Evolutionary conservation across 2,329 filamentous ascomycete species (phyloP), one percentile per base, ranked within the genome.

Genomic region (Parasarocladium wereldwijsianum): DNA sequence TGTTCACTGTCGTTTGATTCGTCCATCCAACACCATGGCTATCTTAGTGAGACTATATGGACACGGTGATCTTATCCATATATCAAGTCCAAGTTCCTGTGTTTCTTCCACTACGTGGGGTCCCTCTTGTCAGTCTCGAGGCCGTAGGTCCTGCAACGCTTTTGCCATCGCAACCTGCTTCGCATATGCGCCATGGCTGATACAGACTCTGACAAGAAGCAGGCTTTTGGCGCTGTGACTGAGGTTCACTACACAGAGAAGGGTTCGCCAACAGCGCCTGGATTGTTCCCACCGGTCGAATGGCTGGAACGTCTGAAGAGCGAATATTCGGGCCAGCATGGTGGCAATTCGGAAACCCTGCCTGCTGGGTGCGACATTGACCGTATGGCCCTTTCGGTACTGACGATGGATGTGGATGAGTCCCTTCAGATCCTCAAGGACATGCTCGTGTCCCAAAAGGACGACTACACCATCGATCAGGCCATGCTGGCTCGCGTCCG

Each of bases 391-490:
- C 20, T 17, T 8, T 27, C 42, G 21, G 33, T 46, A 23, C 31
- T 45, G 17, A 46, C 43, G 4, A 36, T 46, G 34, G 43, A 41
- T 15, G 36, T 32, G 13, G 34, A 35, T n/a, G 34, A 38, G 25
- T 31, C 32, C 7, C 24, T 42, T 21, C 26, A 37, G 21, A 13
- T 28, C 14, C 34, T 38, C n/a, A 15, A 31, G 26, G 17, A 34
- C 6, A 23, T 45, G 10, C 35, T 45, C 14, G 33, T 37, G 10
- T 35, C 29, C 25, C 42, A 44, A 17, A 34, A 38, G 24, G 37
- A 43, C 12, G 44, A 47, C 37, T 47, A 47, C 25, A 45, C 43
- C 26, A 42, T 45, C 26, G 43, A 45, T 31, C 36, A 37, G 24
- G 29, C 16, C 8, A 33, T 43, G 31, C 35, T 47, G 34, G 30